Base-by-base conservation (phyloP, 192 early-diverging fungal genomes). In the Backusella morwellensis region DNA sequence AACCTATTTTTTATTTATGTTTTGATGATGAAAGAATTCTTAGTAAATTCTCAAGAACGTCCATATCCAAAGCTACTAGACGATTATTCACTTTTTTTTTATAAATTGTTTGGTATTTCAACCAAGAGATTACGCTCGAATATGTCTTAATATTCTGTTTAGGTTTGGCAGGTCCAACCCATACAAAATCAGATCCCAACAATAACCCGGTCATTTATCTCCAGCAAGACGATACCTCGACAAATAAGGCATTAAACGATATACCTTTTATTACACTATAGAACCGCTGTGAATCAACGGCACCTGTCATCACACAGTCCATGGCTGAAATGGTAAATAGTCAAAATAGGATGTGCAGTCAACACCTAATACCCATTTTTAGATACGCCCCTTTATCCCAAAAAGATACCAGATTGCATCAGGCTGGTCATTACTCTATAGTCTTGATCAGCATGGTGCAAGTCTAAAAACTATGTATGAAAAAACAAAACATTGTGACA, bases 391-490 rank as follows among this genome's bases (percentile, higher is more conserved):
- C 12, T 40, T 67, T 40, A 79, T 98, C 54, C 95, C 96, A 6
- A 91, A 92, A 3, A 83, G 95, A 68, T 84, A 92, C 40, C 86
- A 91, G 23, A 86, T 96, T 75, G 83, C 93, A 8, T 84, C 90
- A 63, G 88, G 80, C 56, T 96, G 93, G 93, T 86, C 86, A n/a
- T 86, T 99, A n/a, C 78, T 96, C 11, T 99, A 99, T 82, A 93
- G 92, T 66, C 88, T 97, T 68, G 96, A 97, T 69, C 92, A 95
- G 75, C 95, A 99, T 80, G 97, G 97, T 2, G 94, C 94, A 67
- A 93, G 90, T 75, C 84, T 99, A 72, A 85, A 90, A 47, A 96
- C 97, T 1, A 86, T 99, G 74, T 94, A 92, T 76, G 68, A 84
- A 44, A 80, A 81, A 4, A 86, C 88, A 50, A 86, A 86, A 36